Conservation (phyloP, 164 flowering plant species). For the grape (Vitis vinifera) region ASM3070453v1 NC_081819.1:21194501-21195000, state of each 20-base stretch:
- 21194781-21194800: not conserved
- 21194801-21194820: not conserved
- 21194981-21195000: not conserved
- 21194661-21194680: not conserved
- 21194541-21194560: too few relatives aligned
- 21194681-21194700: slow-evolving; percentile 10
- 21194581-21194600: too few relatives aligned
- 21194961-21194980: not conserved
- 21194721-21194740: not conserved
- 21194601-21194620: too few relatives aligned
- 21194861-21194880: too few relatives aligned
- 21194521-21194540: too few relatives aligned
- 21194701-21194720: not conserved
- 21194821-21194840: too few relatives aligned
- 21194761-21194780: not conserved
- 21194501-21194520: not conserved
- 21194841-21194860: too few relatives aligned
- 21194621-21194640: not conserved
- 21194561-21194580: too few relatives aligned
- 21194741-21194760: not conserved
- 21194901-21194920: too few relatives aligned
- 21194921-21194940: too few relatives aligned
- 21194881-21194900: too few relatives aligned
- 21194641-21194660: slow-evolving; percentile 5
- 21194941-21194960: not conserved